A percentile compares a stretch with the other conserved stretches of the same genome.
These are phyloP conservation scores for Talaromyces pinophilus DNA, from an alignment of 2,329 filamentous ascomycete genomes.

Conservation along the genomic window DNA sequence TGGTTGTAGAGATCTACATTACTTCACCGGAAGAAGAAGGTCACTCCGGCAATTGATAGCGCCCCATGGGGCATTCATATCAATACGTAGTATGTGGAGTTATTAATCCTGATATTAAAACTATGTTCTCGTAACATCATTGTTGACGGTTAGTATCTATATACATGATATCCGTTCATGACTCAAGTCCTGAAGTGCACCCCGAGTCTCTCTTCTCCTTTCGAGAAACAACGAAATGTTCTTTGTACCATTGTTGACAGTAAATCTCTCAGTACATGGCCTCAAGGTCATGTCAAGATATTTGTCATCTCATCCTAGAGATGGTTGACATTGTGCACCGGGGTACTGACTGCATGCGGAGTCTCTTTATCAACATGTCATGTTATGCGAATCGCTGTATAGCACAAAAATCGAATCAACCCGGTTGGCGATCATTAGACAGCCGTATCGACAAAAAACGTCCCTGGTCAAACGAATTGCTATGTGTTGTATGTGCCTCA, in stretches of 20 bases:
- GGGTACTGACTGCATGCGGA: neutral
- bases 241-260: neutral
- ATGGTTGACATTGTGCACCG: neutral
- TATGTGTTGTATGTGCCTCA: neutral
- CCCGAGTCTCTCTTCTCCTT: neutral
- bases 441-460: neutral
- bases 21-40: constrained; percentile 7
- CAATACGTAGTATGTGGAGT: neutral
- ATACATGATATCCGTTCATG: neutral
- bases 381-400: neutral
- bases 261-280: neutral
- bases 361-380: neutral
- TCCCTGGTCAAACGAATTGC: neutral
- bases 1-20: neutral
- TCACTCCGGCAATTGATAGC: neutral
- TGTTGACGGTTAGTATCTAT: neutral
- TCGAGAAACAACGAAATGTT: neutral
- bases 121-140: neutral
- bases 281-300: neutral
- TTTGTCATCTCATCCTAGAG: neutral
- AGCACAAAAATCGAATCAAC: neutral
- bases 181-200: neutral
- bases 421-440: constrained; percentile 7
- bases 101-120: neutral
- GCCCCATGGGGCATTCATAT: neutral